Evolutionary conservation across 768 basidiomycete species (phyloP), one percentile per base, ranked within the genome.

Genomic region (Panaeolus papilionaceus): DNA sequence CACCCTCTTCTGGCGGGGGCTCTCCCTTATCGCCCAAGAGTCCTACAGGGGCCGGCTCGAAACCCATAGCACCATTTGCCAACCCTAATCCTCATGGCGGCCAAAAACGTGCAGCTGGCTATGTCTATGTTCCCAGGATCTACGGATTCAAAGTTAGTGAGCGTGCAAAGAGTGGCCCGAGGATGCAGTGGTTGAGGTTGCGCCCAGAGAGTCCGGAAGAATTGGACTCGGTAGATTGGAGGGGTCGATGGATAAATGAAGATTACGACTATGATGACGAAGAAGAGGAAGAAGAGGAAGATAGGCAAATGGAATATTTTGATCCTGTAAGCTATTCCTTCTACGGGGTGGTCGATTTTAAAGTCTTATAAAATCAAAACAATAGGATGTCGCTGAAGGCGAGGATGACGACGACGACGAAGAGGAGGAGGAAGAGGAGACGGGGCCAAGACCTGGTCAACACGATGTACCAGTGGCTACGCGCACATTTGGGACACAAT

Each of bases 71-170:
- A 23, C 85, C 92, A 9, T 94, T 95, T 72, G 84, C 88, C 37
- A 98, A 97, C 75, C 95, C 96, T 1, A 96, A 96, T 76, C 89
- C 91, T 1, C 86, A 94, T 69, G 94, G 94, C 10, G 94, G 94
- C 0, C 95, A 97, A 79, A 96, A 95, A 79, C 88, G 88, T 47
- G 93, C 96, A 2, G 87, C 89, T 37, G 94, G 94, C 4, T 89
- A 90, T 76, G 88, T 98, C 14, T 99, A 99, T 75, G 85, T 89
- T 16, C 94, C 96, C 5, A 87, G 92, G 77, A 97, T 99, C 75
- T 99, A 99, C 73, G 98, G 98, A 0, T 99, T 99, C 86, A 94
- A 92, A 79, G 97, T 99, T 33, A 96, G 92, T 75, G 98, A 99
- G 77, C 84, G 94, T 63, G 95, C 98, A 11, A 93, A 95, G 77